phyloP scores from a whole-genome alignment of 2,329 filamentous ascomycete species.

The Trichoderma citrinoviride region DNA sequence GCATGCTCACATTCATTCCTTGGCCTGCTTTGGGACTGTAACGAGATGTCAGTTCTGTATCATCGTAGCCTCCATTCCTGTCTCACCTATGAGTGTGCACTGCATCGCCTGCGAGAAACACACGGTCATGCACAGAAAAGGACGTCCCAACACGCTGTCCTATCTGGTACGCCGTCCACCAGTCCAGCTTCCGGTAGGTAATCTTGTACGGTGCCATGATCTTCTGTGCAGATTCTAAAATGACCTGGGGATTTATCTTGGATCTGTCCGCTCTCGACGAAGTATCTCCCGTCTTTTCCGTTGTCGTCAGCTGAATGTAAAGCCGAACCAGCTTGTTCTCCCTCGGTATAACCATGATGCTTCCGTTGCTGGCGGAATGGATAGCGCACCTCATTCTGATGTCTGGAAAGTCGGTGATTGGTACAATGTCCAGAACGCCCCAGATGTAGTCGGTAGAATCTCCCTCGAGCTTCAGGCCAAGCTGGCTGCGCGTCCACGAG shows the following conservation, averaged over 20 bases:
- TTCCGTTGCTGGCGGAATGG: conserved; percentile 23
- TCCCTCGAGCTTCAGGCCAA: conserved; percentile 30
- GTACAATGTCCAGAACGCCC: conserved; percentile 31
- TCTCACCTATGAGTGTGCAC: not conserved
- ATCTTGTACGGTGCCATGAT: conserved; percentile 67
- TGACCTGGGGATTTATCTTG: conserved; percentile 58
- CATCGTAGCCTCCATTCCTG: rapidly evolving
- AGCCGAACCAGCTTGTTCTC: conserved; percentile 9
- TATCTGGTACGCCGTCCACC: conserved; percentile 55
- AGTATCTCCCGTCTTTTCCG: not conserved
- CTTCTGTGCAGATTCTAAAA: conserved; percentile 59
- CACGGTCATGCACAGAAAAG: not conserved
- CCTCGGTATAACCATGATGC: conserved; percentile 7
- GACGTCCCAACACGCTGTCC: conserved; percentile 50
- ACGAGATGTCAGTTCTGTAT: not conserved
- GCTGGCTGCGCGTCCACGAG: conserved; percentile 27
- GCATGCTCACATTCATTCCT: conserved; percentile 1
- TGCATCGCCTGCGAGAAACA: not conserved
- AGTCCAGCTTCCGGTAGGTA: conserved; percentile 61
- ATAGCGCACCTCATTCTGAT: conserved; percentile 33
- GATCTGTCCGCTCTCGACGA: not conserved
- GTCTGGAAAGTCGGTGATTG: conserved; percentile 31
- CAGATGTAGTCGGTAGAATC: conserved; percentile 32
- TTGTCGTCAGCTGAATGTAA: not conserved
- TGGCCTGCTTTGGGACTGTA: not conserved